Conservation (phyloP, 2,329 filamentous ascomycete genomes). For the Scolecobasidium constrictum region DNA sequence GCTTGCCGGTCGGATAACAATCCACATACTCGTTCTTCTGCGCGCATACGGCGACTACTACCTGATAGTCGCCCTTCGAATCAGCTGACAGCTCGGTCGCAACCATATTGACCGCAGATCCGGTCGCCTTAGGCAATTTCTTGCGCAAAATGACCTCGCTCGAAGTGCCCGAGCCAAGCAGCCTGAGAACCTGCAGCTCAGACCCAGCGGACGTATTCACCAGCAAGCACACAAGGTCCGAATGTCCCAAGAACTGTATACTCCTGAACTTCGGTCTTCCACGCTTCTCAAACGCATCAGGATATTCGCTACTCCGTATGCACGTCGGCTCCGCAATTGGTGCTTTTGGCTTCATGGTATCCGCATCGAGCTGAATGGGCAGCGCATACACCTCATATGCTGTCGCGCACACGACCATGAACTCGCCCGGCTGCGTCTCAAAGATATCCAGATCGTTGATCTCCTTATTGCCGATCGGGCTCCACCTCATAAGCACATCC, state of each 20-base stretch:
- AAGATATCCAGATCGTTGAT: conserved; percentile 61
- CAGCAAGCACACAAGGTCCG: conserved; percentile 41
- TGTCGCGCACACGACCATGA: conserved; percentile 68
- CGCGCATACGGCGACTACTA: conserved; percentile 68
- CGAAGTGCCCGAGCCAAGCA: conserved; percentile 48
- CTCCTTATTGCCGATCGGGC: conserved; percentile 40
- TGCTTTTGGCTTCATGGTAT: conserved; percentile 24
- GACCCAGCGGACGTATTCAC: conserved; percentile 44
- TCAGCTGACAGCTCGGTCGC: conserved; percentile 55
- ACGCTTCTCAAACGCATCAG: conserved; percentile 22
- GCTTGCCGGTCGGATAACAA: conserved; percentile 29
- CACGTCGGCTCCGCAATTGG: conserved; percentile 30
- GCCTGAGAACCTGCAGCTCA: conserved; percentile 44
- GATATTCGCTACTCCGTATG: conserved; percentile 31
- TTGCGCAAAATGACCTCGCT: conserved; percentile 40
- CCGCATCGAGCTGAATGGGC: conserved; percentile 43
- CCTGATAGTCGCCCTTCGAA: conserved; percentile 57
- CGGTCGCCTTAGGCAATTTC: conserved; percentile 55
- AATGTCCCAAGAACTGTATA: conserved; percentile 46
- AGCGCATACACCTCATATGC: conserved; percentile 63
- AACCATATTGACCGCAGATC: conserved; percentile 68
- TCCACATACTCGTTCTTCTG: conserved; percentile 54
- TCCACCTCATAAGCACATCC: conserved; percentile 45
- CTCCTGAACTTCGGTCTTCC: conserved; percentile 42
- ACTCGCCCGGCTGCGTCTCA: conserved; percentile 50